Base-by-base conservation (phyloP, 1,284 basidiomycete genomes). In the Tilletia horrida region DNA sequence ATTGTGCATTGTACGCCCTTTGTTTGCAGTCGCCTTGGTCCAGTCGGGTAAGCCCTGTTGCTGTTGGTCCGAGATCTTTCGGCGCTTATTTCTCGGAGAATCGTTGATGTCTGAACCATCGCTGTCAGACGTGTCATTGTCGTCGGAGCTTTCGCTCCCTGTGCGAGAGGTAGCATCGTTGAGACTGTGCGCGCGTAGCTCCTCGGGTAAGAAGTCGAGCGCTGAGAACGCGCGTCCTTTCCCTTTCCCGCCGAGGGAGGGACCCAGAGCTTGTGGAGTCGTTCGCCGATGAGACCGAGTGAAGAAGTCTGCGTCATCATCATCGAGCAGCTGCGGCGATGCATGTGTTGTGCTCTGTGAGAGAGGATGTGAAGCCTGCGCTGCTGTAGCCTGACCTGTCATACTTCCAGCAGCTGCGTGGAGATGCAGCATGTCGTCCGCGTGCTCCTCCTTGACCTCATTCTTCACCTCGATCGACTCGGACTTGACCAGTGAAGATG, bases 221-320 rank as follows among this genome's bases (percentile, higher is more conserved):
- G 14, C 8, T 0, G 29, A 11, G 14, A 59, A 59, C 6, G 55
- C 29, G 55, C 50, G 50, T n/a, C 50, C 50, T 21, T 52, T 52
- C 11, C 50, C 50, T 21, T 59, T 59, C 27, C 27, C 27, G 18
- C 9, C 52, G 9, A 23, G 11, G 16, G 55, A 59, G 13, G 55
- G 0, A 40, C 35, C 35, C 4, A 40, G 35, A 4, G 18, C 55
- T 35, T 40, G 35, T 1, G 55, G 35, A 13, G 14, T 21, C 13
- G 27, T 25, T 40, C 55, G 23, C 27, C 55, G 13, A 4, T n/a
- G 9, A 31, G 55, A 14, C 13, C 55, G 55, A 14, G 7, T 16
- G 55, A 59, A 59, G 16, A 59, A 59, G 55, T 59, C 55, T n/a
- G 27, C 55, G 27, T 59, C 55, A 21, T 29, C 55, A 23, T 48